A percentile compares a stretch with the other conserved stretches of the same genome.
Conservation (phyloP, 176 grass and related monocot species). For the Bolboschoenus planiculmis region DNA sequence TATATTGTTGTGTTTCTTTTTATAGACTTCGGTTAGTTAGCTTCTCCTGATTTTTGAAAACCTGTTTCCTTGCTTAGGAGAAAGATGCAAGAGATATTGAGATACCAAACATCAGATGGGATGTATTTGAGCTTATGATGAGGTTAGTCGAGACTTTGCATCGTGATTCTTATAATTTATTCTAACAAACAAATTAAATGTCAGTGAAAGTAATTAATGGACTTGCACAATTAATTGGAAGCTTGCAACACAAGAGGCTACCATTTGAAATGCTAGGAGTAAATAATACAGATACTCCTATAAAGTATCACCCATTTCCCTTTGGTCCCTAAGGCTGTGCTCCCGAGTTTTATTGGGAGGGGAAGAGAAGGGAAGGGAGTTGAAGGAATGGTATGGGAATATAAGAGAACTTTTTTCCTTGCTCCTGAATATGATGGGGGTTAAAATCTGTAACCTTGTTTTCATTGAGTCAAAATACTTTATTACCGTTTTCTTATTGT, state of each 20-base stretch:
- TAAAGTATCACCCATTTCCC: background rate
- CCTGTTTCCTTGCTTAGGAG: constrained; percentile 51
- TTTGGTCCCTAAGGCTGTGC: background rate
- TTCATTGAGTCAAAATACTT: too few species aligned
- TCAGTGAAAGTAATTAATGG: background rate
- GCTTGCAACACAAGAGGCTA: background rate
- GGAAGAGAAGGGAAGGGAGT: too few species aligned
- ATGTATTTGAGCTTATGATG: constrained; percentile 98
- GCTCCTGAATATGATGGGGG: too few species aligned
- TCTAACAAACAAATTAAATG: background rate
- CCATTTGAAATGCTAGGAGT: background rate
- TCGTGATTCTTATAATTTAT: background rate
- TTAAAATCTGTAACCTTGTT: too few species aligned
- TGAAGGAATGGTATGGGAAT: too few species aligned
- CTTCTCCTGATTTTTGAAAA: background rate
- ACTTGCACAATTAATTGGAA: background rate
- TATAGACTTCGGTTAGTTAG: background rate
- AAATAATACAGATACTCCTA: background rate
- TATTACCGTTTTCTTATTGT: too few species aligned
- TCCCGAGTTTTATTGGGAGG: too few species aligned
- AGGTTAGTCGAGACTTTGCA: constrained; percentile 40
- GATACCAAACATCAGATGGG: constrained; percentile 96
- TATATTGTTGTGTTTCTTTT: background rate
- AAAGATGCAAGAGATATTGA: constrained; percentile 99
- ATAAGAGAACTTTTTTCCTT: too few species aligned